A percentile compares a stretch with the other conserved stretches of the same genome.
phyloP scores from a whole-genome alignment of 768 basidiomycete genomes.

The Russula emetica region DNA sequence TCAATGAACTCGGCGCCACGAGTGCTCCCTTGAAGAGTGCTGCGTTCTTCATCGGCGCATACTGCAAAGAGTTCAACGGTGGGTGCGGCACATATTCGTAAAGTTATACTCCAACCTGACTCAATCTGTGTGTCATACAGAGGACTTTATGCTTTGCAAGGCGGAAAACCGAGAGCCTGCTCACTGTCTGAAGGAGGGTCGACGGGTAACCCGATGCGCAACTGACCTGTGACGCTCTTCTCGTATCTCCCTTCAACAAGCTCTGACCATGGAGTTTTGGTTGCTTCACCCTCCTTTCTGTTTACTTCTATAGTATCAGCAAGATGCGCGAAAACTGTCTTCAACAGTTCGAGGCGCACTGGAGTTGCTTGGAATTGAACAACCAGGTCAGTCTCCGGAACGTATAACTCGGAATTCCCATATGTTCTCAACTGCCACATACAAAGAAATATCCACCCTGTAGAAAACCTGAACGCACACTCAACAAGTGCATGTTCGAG shows the following conservation, averaged over 20 bases:
- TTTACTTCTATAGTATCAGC: conserved; percentile 57
- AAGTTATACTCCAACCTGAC: not conserved
- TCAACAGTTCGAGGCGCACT: conserved; percentile 83
- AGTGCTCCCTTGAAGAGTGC: conserved; percentile 95
- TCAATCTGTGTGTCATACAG: conserved; percentile 38
- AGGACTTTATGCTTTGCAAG: conserved; percentile 99
- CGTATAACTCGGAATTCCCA: not conserved
- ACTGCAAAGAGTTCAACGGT: conserved; percentile 98
- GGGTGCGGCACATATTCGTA: conserved; percentile 31
- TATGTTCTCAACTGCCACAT: conserved; percentile 4
- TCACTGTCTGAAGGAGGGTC: conserved; percentile 92
- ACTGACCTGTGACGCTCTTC: conserved; percentile 72
- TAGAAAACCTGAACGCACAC: conserved; percentile 77
- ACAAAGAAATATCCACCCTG: conserved; percentile 82
- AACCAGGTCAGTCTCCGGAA: conserved; percentile 76
- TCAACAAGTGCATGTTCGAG: conserved; percentile 95
- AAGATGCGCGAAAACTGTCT: conserved; percentile 93
- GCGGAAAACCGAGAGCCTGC: conserved; percentile 83
- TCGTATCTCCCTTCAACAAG: conserved; percentile 2
- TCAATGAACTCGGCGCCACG: conserved; percentile 82
- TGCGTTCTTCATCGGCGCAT: conserved; percentile 92
- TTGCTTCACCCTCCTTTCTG: not conserved
- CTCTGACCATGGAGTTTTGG: not conserved
- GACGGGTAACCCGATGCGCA: conserved; percentile 93
- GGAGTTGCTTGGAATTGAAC: conserved; percentile 89